Evolutionary conservation across 345 rosid species (phyloP).

Genomic region (Lepidium didymum): DNA sequence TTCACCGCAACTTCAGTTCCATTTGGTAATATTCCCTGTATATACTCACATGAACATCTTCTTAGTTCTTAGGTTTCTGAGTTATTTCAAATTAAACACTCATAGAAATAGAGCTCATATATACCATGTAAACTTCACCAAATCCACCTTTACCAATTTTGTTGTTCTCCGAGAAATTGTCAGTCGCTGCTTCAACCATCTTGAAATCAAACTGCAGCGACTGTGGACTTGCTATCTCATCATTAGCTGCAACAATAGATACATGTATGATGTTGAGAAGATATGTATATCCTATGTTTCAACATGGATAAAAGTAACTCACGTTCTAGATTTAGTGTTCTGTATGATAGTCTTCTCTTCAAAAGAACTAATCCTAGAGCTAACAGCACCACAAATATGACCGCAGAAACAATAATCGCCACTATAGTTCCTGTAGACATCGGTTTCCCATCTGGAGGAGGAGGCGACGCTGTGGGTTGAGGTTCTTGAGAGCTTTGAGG

Average conservation of each 20-base stretch:
- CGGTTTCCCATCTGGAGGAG: not conserved
- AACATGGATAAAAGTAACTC: not conserved
- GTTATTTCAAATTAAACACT: not conserved
- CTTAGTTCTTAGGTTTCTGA: not conserved
- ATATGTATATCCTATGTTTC: not conserved
- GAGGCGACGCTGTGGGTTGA: not conserved
- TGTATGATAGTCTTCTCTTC: constrained; percentile 14
- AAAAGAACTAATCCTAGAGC: not conserved
- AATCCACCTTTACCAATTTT: constrained; percentile 20
- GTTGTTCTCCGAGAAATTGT: not conserved
- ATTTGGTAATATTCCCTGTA: constrained; percentile 3
- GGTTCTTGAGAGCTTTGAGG: too few relatives aligned
- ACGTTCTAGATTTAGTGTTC: not conserved
- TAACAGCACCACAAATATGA: not conserved
- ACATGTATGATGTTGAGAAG: not conserved
- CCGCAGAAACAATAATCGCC: not conserved
- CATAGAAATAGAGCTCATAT: not conserved
- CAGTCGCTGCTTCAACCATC: constrained; percentile 8
- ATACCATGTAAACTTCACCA: constrained; percentile 27
- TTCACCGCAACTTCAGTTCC: constrained; percentile 40
- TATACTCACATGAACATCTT: not conserved
- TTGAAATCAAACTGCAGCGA: constrained; percentile 15
- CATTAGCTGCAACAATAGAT: constrained; percentile 1
- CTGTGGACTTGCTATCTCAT: constrained; percentile 1
- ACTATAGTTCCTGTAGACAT: not conserved